A percentile compares a stretch with the other conserved stretches of the same genome.
Evolutionary conservation across 345 rosid genomes (phyloP).

Genomic region (Leavenworthia alabamica): DNA sequence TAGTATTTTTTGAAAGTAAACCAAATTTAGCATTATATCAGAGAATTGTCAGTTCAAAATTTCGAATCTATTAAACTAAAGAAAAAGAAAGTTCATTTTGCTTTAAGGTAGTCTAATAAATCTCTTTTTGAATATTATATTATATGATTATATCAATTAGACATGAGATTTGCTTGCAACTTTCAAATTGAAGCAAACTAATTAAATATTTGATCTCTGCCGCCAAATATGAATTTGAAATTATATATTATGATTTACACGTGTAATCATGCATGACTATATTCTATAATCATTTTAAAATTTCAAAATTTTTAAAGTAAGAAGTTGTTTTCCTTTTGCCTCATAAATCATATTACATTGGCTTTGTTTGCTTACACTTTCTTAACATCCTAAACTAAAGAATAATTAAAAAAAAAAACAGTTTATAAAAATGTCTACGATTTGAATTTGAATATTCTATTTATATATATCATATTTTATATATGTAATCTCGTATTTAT

Average conservation of each 20-base stretch:
- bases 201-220: slow-evolving; percentile 16
- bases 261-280: slow-evolving; percentile 12
- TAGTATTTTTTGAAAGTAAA: too few species aligned
- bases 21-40: too few species aligned
- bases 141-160: too few species aligned
- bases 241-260: slow-evolving; percentile 1
- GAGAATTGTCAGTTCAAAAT: too few species aligned
- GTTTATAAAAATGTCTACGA: too few species aligned
- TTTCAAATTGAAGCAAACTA: slow-evolving; percentile 24
- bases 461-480: too few species aligned
- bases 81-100: too few species aligned
- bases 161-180: slow-evolving; percentile 27
- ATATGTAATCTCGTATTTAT: not conserved
- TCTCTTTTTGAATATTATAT: not conserved
- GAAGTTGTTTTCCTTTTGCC: slow-evolving; percentile 13
- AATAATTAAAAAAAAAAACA: too few species aligned
- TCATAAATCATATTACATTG: slow-evolving; percentile 3
- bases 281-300: slow-evolving; percentile 5
- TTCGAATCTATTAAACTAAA: too few species aligned
- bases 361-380: slow-evolving; percentile 2
- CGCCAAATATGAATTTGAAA: slow-evolving; percentile 32
- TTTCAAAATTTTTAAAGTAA: slow-evolving; percentile 9
- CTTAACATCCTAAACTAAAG: too few species aligned
- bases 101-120: slow-evolving; percentile 20
- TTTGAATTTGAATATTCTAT: too few species aligned